These are phyloP conservation scores for Botrytis aclada DNA, from an alignment of 2,329 filamentous ascomycete species.

Conservation along the genomic window DNA sequence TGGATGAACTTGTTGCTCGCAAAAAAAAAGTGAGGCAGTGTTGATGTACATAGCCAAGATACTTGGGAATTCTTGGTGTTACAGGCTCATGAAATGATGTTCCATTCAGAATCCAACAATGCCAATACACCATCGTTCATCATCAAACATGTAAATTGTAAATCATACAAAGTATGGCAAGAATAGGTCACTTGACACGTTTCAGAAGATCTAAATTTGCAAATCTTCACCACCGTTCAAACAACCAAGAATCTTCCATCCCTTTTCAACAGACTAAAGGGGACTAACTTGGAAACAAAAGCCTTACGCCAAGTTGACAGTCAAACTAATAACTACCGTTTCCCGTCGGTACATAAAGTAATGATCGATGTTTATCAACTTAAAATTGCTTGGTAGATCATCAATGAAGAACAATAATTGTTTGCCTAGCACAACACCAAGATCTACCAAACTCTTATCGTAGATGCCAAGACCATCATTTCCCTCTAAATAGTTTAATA, in stretches of 20 bases:
- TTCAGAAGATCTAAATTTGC: conserved; percentile 11
- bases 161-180: neutral
- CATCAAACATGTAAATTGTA: neutral
- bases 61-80: conserved; percentile 13
- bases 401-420: neutral
- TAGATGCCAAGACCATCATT: conserved; percentile 12
- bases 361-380: neutral
- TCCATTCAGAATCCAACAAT: neutral
- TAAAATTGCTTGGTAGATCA: neutral
- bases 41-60: conserved; percentile 13
- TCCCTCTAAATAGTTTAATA: neutral
- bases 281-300: neutral
- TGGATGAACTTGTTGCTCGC: conserved; percentile 2
- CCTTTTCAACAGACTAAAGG: neutral
- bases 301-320: conserved; percentile 2
- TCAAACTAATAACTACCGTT: conserved; percentile 8
- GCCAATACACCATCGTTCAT: neutral
- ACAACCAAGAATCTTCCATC: neutral
- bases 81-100: conserved; percentile 3
- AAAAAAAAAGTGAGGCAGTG: neutral
- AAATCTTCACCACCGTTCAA: neutral
- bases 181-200: conserved; percentile 13
- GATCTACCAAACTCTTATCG: conserved; percentile 5
- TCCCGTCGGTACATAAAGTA: neutral
- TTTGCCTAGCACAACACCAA: conserved; percentile 12